Evolutionary conservation across 2,329 filamentous ascomycete species (phyloP).

Genomic region (Microsporum ferrugineum): DNA sequence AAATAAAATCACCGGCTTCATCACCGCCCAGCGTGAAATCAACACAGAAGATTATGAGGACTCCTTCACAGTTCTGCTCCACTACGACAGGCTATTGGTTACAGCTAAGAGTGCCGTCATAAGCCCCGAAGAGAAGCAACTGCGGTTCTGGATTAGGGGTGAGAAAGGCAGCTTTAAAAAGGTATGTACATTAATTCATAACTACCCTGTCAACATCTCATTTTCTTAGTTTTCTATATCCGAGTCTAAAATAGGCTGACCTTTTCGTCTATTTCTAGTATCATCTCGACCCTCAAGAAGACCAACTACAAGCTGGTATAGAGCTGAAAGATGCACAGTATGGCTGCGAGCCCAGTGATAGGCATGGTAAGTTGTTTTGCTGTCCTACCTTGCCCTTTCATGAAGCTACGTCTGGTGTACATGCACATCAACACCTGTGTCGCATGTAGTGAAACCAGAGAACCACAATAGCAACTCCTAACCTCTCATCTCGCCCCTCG

Average conservation of each 20-base stretch:
- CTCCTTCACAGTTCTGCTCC: conserved; percentile 50
- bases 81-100: conserved; percentile 55
- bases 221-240: not conserved
- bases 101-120: conserved; percentile 59
- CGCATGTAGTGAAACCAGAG: not conserved
- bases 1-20: conserved; percentile 52
- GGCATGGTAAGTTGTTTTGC: conserved; percentile 38
- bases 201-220: not conserved
- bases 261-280: conserved; percentile 22
- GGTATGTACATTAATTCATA: conserved; percentile 26
- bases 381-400: not conserved
- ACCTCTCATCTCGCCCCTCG: not conserved
- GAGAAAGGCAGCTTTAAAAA: conserved; percentile 66
- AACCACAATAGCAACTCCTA: not conserved
- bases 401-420: not conserved
- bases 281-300: conserved; percentile 62
- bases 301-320: conserved; percentile 55
- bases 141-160: conserved; percentile 67
- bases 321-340: conserved; percentile 52
- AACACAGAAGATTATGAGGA: conserved; percentile 42
- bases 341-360: conserved; percentile 50
- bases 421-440: not conserved
- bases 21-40: conserved; percentile 54
- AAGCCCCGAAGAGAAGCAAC: conserved; percentile 56
- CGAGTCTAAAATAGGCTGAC: not conserved